Base-by-base conservation (phyloP, 108 stramenopile species). In the Cyclotella baltica region DNA sequence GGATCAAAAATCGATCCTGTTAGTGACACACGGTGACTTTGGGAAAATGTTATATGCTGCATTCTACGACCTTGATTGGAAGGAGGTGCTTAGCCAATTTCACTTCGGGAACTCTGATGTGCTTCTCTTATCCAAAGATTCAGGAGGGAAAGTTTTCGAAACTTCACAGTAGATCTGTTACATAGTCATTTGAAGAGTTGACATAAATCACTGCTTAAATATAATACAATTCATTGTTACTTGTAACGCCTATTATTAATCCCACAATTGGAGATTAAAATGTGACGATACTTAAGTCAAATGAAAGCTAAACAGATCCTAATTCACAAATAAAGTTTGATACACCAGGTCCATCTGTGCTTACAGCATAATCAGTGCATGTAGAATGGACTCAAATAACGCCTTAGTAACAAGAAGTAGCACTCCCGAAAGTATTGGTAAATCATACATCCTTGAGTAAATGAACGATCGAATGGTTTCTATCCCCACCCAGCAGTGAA, bases 21-120 rank as follows among this genome's bases (percentile, higher is more conserved):
- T 87, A 34, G 87, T 87, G 38, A 83, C 84, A 1, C 87, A 87
- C 61, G 84, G 87, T 27, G 87, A 87, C 57, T 85, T 87, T 75
- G 87, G 87, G 0, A 87, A 87, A 56, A 87, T 85, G 84, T 55
- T 87, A 8, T 85, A 85, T 34, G 87, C 87, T 15, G 81, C 84
- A 0, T 87, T 76, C 47, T 87, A 87, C 69, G 59, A 83, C 28
- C 48, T 87, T 5, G 57, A 75, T 46, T 87, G 87, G 87, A 56
- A 79, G 48, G 81, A 83, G 22, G 87, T 87, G 3, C 36, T 87
- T n/a, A 51, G 31, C 20, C 82, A 83, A 37, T 87, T 87, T 73
- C 84, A 87, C 40, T 87, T 87, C 69, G 87, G 84, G 3, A 87
- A 87, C 36, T 77, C 77, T 0, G 84, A 85, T 40, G 81, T 87